Percentiles rank a stretch among this genome's conserved stretches.
phyloP scores from a whole-genome alignment of 768 basidiomycete genomes.

The Mycena kentingensis region DNA sequence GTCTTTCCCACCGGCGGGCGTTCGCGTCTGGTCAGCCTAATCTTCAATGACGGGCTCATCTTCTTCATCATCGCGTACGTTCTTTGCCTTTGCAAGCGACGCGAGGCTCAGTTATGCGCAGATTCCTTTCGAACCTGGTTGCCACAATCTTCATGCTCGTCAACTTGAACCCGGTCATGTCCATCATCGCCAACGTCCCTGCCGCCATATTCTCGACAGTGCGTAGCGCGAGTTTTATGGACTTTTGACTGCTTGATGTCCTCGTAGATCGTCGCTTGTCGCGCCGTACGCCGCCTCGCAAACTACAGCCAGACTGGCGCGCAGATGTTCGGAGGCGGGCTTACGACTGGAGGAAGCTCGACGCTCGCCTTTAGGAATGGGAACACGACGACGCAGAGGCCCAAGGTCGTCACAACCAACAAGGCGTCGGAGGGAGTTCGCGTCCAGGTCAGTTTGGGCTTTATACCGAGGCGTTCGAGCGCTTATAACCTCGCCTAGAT shows the following conservation, averaged over 20 bases:
- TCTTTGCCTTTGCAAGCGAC: neutral
- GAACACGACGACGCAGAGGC: constrained; percentile 36
- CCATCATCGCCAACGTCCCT: constrained; percentile 57
- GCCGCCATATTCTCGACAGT: constrained; percentile 63
- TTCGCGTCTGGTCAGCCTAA: constrained; percentile 63
- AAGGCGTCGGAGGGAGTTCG: constrained; percentile 42
- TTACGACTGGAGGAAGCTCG: constrained; percentile 52
- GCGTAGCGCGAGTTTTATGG: constrained; percentile 26
- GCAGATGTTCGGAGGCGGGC: constrained; percentile 24
- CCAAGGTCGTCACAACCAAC: constrained; percentile 48
- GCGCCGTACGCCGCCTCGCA: constrained; percentile 52
- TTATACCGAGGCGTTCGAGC: neutral
- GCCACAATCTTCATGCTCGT: constrained; percentile 59
- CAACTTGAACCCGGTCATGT: constrained; percentile 55
- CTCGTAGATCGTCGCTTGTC: constrained; percentile 48
- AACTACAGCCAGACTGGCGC: constrained; percentile 38
- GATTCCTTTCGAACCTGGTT: constrained; percentile 69
- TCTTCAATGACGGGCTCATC: constrained; percentile 73
- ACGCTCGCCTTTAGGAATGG: constrained; percentile 61
- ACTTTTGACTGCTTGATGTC: neutral
- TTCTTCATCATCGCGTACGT: constrained; percentile 72
- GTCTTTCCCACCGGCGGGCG: constrained; percentile 45
- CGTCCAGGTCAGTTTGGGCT: constrained; percentile 33
- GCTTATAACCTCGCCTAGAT: constrained; percentile 46
- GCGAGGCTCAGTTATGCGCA: constrained; percentile 29